Evolutionary conservation across 345 rosid species (phyloP), one percentile per base, ranked within the genome.

Genomic region (Populus euphratica): DNA sequence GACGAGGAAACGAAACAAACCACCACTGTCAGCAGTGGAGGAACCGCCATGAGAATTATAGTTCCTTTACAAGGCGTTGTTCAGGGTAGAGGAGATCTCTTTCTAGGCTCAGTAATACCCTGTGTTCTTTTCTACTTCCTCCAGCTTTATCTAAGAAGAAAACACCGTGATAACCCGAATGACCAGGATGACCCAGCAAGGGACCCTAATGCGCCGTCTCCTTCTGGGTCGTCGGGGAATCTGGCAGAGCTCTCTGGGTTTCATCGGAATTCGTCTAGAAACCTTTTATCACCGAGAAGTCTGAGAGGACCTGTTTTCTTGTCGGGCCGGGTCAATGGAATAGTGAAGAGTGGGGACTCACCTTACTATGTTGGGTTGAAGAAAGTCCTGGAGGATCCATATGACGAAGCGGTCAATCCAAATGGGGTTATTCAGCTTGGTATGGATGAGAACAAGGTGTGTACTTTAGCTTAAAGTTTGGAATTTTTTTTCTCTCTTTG

Each of bases 11-110:
- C 79, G n/a, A 61, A 65, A 73, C 67, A 85, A 9, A 72, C 75
- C 52, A 43, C 84, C 59, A 23, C 79, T 52, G n/a, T 69, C 41
- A 33, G 65, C 10, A 73, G 85, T 21, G 80, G 86, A 49, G 88
- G 91, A 47, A 85, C 96, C 38, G 98, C 87, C 86, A 95, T 95
- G 99, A 91, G 98, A 78, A 86, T 95, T 36, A 93, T 95, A 36
- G 97, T 95, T 59, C 99, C 99, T 2, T 83, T 95, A 71, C 99
- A 95, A 76, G 99, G 98, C 2, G 86, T 95, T 27, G 98, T 93
- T 68, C 99, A 95, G 71, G 98, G 97, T 17, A 84, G 99, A 36
- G 98, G 98, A 14, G 99, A 98, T 5, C 83, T 95, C n/a, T 85
- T 95, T 70, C 74, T 95, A 49, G 99, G 99, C 75, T 90, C 97